Base-by-base conservation (phyloP, 768 basidiomycete genomes). In the Lactarius quietus region DNA sequence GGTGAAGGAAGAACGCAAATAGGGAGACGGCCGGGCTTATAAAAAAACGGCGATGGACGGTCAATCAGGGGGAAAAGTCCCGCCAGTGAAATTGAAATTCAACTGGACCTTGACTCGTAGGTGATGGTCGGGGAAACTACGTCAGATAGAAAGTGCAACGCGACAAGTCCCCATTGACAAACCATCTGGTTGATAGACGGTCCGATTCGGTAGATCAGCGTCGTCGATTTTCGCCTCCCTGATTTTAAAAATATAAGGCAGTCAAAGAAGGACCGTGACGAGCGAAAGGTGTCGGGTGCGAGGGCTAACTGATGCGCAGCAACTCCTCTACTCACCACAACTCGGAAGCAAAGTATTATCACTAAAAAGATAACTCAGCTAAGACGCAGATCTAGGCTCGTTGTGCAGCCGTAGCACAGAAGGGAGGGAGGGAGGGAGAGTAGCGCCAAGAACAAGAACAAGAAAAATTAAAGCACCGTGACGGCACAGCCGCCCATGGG, bases 11-110 rank as follows among this genome's bases (percentile, higher is more conserved):
- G 72, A 43, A 82, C 69, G 43, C 76, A 78, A 74, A 85, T 29
- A 85, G 69, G 65, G 79, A 83, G 28, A 85, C 72, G 9, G 81
- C 81, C 29, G 79, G 77, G 14, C 84, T 83, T 85, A 69, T 4
- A 52, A 54, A 9, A 36, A 67, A 62, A n/a, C 18, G 8, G 41
- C 61, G 10, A 63, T 33, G 36, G 31, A n/a, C 17, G 3, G 29
- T 5, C 18, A n/a, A n/a, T n/a, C n/a, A n/a, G n/a, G n/a, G n/a
- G n/a, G n/a, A n/a, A n/a, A n/a, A n/a, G n/a, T n/a, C n/a, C n/a
- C n/a, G n/a, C n/a, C n/a, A n/a, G n/a, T n/a, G n/a, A n/a, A n/a
- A n/a, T n/a, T 81, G 64, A 83, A 84, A 31, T 78, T 78, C 60
- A 81, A 78, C 29, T 77, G 73, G 8, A 77, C 71, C n/a, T n/a